Conservation (phyloP, 768 basidiomycete genomes). For the Suillus cothurnatus region DNA sequence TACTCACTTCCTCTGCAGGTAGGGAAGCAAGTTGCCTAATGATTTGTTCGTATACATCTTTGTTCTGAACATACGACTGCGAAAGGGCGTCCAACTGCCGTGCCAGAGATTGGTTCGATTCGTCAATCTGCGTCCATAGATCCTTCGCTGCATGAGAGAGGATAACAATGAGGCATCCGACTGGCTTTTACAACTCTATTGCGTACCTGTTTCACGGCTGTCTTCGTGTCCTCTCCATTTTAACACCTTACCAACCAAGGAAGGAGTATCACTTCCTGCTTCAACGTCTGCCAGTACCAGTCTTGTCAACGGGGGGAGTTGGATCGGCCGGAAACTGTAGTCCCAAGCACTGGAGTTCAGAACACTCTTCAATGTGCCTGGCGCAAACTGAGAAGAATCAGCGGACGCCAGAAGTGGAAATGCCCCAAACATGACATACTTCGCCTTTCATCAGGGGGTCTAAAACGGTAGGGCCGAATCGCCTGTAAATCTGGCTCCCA, state of each 20-base stretch:
- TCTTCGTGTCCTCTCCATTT: conserved; percentile 72
- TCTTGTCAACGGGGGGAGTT: conserved; percentile 80
- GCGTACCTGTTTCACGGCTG: conserved; percentile 54
- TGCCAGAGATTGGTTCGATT: conserved; percentile 62
- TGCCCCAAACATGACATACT: conserved; percentile 19
- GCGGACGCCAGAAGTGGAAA: neutral
- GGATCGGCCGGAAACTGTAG: conserved; percentile 65
- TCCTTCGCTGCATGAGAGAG: conserved; percentile 47
- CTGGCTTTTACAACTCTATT: neutral
- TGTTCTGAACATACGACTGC: conserved; percentile 48
- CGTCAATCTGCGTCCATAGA: conserved; percentile 66
- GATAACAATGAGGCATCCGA: conserved; percentile 3
- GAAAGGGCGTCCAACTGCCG: conserved; percentile 53
- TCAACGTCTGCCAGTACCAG: conserved; percentile 95
- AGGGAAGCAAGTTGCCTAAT: conserved; percentile 65
- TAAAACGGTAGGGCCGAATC: conserved; percentile 78
- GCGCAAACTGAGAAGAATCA: conserved; percentile 16
- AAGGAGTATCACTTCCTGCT: conserved; percentile 94
- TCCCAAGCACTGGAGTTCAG: conserved; percentile 77
- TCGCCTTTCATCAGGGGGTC: conserved; percentile 59
- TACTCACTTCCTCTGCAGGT: conserved; percentile 55
- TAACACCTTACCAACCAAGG: conserved; percentile 88
- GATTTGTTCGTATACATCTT: conserved; percentile 52
- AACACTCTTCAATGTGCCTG: conserved; percentile 40
- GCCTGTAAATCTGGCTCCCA: conserved; percentile 90